These are phyloP conservation scores for Capsicum pubescens DNA, from an alignment of 257 asterid genomes.

Conservation along the genomic window DNA sequence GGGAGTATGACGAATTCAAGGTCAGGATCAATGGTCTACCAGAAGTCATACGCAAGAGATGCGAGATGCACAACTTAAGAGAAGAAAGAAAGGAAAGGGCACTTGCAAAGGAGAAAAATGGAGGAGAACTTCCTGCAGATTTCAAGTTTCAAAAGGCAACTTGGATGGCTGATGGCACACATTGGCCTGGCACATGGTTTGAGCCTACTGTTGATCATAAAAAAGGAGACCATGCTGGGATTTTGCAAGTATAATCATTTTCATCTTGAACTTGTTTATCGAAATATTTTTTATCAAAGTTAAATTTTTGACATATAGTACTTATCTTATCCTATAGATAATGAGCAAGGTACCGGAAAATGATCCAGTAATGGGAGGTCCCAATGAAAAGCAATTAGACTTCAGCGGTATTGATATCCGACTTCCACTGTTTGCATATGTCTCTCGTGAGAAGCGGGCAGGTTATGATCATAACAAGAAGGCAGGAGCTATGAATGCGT, in stretches of 20 bases:
- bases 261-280: background rate
- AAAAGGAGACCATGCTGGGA: conserved; percentile 95
- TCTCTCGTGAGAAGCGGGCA: conserved; percentile 88
- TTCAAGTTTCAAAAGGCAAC: conserved; percentile 59
- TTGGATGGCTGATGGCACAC: conserved; percentile 99
- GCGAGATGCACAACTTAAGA: conserved; percentile 64
- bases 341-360: conserved; percentile 92
- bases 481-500: conserved; percentile 97
- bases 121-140: conserved; percentile 55
- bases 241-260: conserved; percentile 62
- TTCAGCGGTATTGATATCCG: conserved; percentile 79
- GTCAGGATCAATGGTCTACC: conserved; percentile 89
- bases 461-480: conserved; percentile 94
- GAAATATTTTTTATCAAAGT: background rate
- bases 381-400: conserved; percentile 70
- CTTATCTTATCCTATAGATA: conserved; percentile 48
- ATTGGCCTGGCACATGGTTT: conserved; percentile 99
- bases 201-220: conserved; percentile 62
- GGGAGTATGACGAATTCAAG: conserved; percentile 96
- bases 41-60: conserved; percentile 74
- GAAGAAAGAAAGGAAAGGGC: conserved; percentile 62
- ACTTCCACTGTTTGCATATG: conserved; percentile 91
- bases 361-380: conserved; percentile 80
- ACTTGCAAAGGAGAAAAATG: conserved; percentile 51
- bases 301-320: background rate